Percentiles rank a stretch among this genome's conserved stretches.
Evolutionary conservation across 192 early-diverging fungal genomes (phyloP).

Genomic region (Dissophora globulifera): DNA sequence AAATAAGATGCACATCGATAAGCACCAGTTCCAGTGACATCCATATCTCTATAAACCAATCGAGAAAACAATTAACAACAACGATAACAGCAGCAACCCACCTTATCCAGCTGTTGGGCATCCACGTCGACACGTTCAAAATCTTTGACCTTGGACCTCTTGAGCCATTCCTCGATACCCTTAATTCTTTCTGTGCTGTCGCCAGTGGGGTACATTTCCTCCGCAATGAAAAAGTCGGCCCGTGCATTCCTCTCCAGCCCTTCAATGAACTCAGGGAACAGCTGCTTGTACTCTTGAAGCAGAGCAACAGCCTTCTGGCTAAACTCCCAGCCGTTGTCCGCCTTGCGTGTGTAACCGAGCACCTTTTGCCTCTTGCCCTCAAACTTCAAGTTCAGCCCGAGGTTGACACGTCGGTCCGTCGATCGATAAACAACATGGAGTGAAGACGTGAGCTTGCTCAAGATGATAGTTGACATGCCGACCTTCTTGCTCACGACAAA

Average conservation of each 20-base stretch:
- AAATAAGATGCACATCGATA: too few relatives aligned
- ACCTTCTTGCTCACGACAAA: slow-evolving; percentile 76
- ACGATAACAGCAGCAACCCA: slow-evolving; percentile 9
- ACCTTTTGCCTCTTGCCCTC: slow-evolving; percentile 89
- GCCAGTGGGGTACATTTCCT: slow-evolving; percentile 68
- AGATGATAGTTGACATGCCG: slow-evolving; percentile 68
- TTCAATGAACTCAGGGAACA: slow-evolving; percentile 64
- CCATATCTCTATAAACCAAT: too few relatives aligned
- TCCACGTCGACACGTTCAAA: slow-evolving; percentile 73
- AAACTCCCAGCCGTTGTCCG: slow-evolving; percentile 85
- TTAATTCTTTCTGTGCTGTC: slow-evolving; percentile 57
- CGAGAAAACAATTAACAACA: too few relatives aligned
- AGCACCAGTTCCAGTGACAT: too few relatives aligned
- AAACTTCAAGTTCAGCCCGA: slow-evolving; percentile 94
- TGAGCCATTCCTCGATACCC: slow-evolving; percentile 74
- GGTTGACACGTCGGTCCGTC: slow-evolving; percentile 69
- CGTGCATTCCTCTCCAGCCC: slow-evolving; percentile 57
- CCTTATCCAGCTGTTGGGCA: slow-evolving; percentile 73
- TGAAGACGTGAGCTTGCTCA: slow-evolving; percentile 88
- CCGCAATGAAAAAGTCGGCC: slow-evolving; percentile 67
- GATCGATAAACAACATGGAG: slow-evolving; percentile 73
- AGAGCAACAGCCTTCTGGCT: slow-evolving; percentile 81
- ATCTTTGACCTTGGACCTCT: slow-evolving; percentile 65
- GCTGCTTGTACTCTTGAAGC: slow-evolving; percentile 73
- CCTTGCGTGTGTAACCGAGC: slow-evolving; percentile 86